Base-by-base conservation (phyloP, 2,329 filamentous ascomycete species). In the Torrubiellomyces zombiae region DNA sequence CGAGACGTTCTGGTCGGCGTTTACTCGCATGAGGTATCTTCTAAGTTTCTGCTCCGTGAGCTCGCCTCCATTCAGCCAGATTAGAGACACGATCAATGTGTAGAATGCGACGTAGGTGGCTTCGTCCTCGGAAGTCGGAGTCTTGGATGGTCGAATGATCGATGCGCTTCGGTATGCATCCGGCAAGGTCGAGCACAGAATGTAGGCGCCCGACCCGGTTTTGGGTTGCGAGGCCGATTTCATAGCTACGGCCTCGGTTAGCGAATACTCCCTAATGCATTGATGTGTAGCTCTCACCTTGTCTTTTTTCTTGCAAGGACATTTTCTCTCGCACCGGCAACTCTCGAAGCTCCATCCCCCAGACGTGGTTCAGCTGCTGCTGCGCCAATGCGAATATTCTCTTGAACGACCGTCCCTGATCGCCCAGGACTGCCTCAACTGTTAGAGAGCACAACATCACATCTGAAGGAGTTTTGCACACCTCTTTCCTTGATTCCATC, bases 261-360 rank as follows among this genome's bases (percentile, higher is more conserved):
- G 20, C 31, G 12, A 32, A 20, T 19, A 9, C 13, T 24, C n/a
- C 10, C 3, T 2, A 7, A 0, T 3, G 13, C 10, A 21, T 25
- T n/a, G n/a, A n/a, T n/a, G n/a, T n/a, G n/a, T n/a, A n/a, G 7
- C 9, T 11, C 54, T 32, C 53, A 74, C 76, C 78, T 60, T 78
- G 74, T 38, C 81, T 69, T 44, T 67, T 68, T 34, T 92, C 79
- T 30, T 71, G 72, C 17, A 93, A 52, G 1, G 82, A 82, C 24
- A 79, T 64, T 48, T 83, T 91, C 42, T 94, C 86, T 40, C 67
- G 68, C 2, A 66, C 59, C 0, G 89, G 83, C 24, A 95, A 59
- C 51, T 94, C 85, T 4, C 70, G 62, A 61, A 98, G 67, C 46
- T 85, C 67, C 83, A 95, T 93, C n/a, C 89, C 89, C 51, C 93